Base-by-base conservation (phyloP, 208 protist genomes). In the Angomonas deanei region DNA sequence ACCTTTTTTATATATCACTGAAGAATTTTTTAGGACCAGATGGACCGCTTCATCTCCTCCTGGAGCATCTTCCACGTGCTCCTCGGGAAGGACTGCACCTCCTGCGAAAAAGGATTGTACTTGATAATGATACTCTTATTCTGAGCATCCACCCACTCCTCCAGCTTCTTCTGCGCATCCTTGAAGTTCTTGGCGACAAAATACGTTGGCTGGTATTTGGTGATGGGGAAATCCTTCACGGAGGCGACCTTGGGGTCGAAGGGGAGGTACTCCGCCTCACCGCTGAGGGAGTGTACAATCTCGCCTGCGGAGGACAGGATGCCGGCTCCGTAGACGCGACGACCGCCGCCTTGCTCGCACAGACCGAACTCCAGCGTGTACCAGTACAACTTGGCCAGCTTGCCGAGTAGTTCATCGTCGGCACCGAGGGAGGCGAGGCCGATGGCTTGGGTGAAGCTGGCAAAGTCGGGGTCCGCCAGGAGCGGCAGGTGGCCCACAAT, bases 301-400 rank as follows among this genome's bases (percentile, higher is more conserved):
- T 99, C 97, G 36, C 94, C 97, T 54, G 88, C 89, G 26, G 86
- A 96, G 26, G 93, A 97, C 2, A 99, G 71, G 31, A 99, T 80
- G 53, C 97, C 97, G 27, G 97, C 97, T 27, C 97, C 97, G 74
- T 97, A 99, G 4, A 92, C 97, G 31, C 85, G 91, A 23, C 85
- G 47, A 31, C 74, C 42, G 32, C 93, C 95, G 26, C 86, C 72
- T 74, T 98, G 81, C 52, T 85, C 80, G 72, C 93, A 97, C 19
- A 98, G 66, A 33, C 97, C 97, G 80, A 98, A 99, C 82, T 99
- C 97, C 11, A 99, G 81, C 1, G 85, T 97, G 76, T 97, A 98
- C 96, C 97, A 98, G 73, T 98, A 99, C 23, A 86, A 67, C 46
- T 92, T 96, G 26, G 91, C 88, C 13, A 99, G 74, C 72, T 86